phyloP scores from a whole-genome alignment of 129 eudicot species.

The Rutidosis leptorrhynchoides region DNA sequence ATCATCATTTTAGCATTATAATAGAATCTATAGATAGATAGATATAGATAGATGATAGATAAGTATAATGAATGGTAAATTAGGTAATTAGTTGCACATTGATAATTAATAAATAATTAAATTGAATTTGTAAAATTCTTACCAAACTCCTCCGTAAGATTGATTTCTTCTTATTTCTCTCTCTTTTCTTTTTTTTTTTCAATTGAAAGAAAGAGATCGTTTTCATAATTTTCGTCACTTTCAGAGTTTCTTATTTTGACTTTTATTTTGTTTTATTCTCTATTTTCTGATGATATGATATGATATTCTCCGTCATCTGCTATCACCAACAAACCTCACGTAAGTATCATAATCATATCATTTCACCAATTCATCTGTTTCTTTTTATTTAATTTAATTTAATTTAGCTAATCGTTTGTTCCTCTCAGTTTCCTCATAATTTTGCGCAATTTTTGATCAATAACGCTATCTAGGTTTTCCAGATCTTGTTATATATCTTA shows the following conservation, averaged over 20 bases:
- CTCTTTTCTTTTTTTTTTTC: not conserved
- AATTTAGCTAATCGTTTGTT: not conserved
- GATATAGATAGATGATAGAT: no score
- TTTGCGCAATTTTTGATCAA: not conserved
- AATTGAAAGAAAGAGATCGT: not conserved
- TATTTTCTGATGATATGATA: slow-evolving; percentile 3
- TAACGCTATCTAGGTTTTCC: not conserved
- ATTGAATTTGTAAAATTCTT: not conserved
- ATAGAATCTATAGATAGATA: no score
- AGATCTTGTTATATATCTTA: not conserved
- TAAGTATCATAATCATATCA: slow-evolving; percentile 17
- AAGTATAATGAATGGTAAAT: no score
- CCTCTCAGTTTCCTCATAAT: not conserved
- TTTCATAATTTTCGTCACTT: not conserved
- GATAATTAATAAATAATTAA: no score
- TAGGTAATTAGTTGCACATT: no score
- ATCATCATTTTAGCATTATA: no score
- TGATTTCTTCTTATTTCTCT: not conserved
- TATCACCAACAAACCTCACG: slow-evolving; percentile 18
- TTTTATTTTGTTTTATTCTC: no score
- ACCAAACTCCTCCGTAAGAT: not conserved
- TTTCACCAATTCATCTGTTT: not conserved
- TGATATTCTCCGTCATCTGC: slow-evolving; percentile 26
- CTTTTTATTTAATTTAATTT: no score
- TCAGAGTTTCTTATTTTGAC: not conserved